Evolutionary conservation across 495 filamentous ascomycete species (phyloP).

Genomic region (Wilcoxina mikolae): DNA sequence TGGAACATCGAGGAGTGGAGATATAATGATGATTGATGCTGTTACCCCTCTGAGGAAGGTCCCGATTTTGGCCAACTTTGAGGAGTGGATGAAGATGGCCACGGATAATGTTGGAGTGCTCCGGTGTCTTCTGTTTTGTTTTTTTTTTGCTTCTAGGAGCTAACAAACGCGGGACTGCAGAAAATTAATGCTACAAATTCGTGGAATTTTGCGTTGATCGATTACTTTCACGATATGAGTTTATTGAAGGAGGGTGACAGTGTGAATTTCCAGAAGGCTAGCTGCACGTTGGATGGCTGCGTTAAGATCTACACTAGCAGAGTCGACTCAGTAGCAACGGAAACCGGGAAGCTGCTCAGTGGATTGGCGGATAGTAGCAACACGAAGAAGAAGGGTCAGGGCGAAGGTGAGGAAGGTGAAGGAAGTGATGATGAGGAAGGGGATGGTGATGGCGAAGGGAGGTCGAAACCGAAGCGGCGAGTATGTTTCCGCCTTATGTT

Average conservation of each 20-base stretch:
- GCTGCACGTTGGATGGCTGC: constrained; percentile 93
- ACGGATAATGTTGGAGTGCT: constrained; percentile 56
- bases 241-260: constrained; percentile 88
- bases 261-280: constrained; percentile 97
- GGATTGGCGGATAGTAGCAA: constrained; percentile 83
- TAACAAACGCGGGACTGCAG: constrained; percentile 14
- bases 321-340: constrained; percentile 94
- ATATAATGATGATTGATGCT: constrained; percentile 44
- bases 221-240: constrained; percentile 99
- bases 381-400: constrained; percentile 51
- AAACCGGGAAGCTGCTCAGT: constrained; percentile 89
- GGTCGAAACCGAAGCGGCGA: constrained; percentile 62
- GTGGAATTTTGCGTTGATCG: constrained; percentile 98
- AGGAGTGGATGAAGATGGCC: constrained; percentile 99
- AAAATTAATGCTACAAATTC: constrained; percentile 99
- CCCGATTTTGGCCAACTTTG: constrained; percentile 90
- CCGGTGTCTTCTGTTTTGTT: no score
- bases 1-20: constrained; percentile 39
- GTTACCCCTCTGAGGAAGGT: constrained; percentile 95
- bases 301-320: constrained; percentile 99
- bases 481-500: constrained; percentile 28
- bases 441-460: constrained; percentile 54
- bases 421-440: constrained; percentile 64
- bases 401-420: constrained; percentile 47
- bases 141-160: background rate